A percentile compares a stretch with the other conserved stretches of the same genome.
Evolutionary conservation across 2,329 filamentous ascomycete genomes (phyloP).

Genomic region (Fusarium sp.): DNA sequence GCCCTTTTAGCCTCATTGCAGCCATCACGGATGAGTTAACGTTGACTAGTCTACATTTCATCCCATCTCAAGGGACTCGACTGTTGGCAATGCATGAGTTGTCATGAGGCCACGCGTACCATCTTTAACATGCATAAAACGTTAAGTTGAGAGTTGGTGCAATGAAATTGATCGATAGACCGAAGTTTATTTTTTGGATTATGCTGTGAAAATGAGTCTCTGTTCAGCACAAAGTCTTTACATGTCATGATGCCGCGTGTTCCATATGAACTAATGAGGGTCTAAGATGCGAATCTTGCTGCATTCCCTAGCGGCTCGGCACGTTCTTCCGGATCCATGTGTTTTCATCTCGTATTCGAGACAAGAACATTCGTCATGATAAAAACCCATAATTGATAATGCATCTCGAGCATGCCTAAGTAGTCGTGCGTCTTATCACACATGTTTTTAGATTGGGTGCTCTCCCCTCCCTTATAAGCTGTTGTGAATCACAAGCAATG

Average conservation of each 20-base stretch:
- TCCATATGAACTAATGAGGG: slow-evolving; percentile 1
- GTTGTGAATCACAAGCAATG: background rate
- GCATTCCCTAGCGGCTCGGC: slow-evolving; percentile 28
- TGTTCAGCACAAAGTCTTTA: background rate
- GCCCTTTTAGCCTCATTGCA: slow-evolving; percentile 10
- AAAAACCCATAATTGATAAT: background rate
- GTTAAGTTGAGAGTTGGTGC: background rate
- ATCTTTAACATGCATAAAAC: background rate
- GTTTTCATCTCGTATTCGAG: slow-evolving; percentile 7
- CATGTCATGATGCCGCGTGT: slow-evolving; percentile 2
- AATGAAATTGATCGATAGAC: background rate
- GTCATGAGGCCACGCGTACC: slow-evolving; percentile 15
- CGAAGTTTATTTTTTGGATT: background rate
- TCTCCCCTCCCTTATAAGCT: background rate
- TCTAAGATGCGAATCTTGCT: slow-evolving; percentile 16
- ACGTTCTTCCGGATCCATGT: slow-evolving; percentile 14
- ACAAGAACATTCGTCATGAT: slow-evolving; percentile 2
- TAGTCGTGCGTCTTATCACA: background rate
- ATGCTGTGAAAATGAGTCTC: background rate
- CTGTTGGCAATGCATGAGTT: background rate
- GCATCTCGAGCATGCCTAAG: background rate
- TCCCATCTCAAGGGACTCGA: background rate
- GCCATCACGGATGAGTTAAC: slow-evolving; percentile 7
- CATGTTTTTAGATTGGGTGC: background rate
- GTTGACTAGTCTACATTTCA: slow-evolving; percentile 1